Evolutionary conservation across 345 rosid species (phyloP), one percentile per base, ranked within the genome.

Genomic region (Gossypium herbaceum): DNA sequence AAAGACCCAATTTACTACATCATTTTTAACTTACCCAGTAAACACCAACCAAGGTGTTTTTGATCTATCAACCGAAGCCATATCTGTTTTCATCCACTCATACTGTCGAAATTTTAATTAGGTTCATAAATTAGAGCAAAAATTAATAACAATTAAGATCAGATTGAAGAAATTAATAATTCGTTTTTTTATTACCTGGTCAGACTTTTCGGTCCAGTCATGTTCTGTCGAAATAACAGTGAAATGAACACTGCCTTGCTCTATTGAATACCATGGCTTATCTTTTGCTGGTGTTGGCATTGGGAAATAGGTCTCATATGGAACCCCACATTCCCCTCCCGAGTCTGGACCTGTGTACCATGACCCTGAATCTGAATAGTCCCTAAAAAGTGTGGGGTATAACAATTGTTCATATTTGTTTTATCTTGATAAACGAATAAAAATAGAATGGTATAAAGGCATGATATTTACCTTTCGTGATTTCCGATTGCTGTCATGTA

Each of bases 401-500:
- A 34, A 34, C 41, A 5, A 34, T 5, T 34, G 41, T 34, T 34
- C 41, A 34, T 34, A 34, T 34, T 34, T 34, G 6, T 34, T 34
- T 34, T 34, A 34, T 4, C 1, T 34, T 34, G 41, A 34, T 34
- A 34, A 34, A 4, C 1, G 41, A 4, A 34, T 5, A 34, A 5
- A 34, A 34, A 34, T 34, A 7, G 41, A 34, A 34, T 34, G 1
- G 41, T 34, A 5, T 44, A 9, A 5, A 10, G 27, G 10, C 48
- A 22, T 29, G 48, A 20, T 47, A 3, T n/a, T 60, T 64, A 86
- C 92, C 95, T 86, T 73, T 90, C 95, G 44, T 90, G 92, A 79
- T 90, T 90, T 54, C 95, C 95, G 7, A 87, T 90, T 2, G 91
- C 92, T 8, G 95, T 87, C 95, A 90, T 87, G 87, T 90, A 90